Evolutionary conservation across 257 asterid species (phyloP).

Genomic region (Solanum neorickii): DNA sequence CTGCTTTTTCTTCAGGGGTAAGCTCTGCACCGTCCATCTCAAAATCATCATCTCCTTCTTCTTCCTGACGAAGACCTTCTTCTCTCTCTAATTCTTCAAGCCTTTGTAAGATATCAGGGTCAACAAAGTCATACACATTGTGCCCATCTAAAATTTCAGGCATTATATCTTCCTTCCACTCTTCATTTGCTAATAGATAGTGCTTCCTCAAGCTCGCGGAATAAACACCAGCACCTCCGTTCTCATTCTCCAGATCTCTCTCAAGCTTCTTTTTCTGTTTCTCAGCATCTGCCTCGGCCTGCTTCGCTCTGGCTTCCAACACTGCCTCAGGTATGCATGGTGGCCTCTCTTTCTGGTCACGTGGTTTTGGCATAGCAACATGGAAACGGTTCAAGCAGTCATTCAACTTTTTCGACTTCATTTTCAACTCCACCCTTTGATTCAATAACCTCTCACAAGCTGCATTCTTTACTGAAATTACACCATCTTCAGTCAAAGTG

Average conservation of each 20-base stretch:
- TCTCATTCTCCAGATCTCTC: slow-evolving; percentile 83
- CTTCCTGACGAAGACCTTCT: slow-evolving; percentile 73
- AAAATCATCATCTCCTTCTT: slow-evolving; percentile 52
- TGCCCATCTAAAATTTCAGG: slow-evolving; percentile 94
- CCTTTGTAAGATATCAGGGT: slow-evolving; percentile 79
- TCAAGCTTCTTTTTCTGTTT: slow-evolving; percentile 67
- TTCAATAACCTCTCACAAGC: slow-evolving; percentile 87
- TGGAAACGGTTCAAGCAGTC: slow-evolving; percentile 90
- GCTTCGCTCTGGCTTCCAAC: slow-evolving; percentile 61
- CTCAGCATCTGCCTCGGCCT: slow-evolving; percentile 43
- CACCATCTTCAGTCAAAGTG: slow-evolving; percentile 88
- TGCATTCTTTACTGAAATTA: slow-evolving; percentile 75
- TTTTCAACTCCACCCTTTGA: slow-evolving; percentile 85
- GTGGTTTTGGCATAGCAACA: slow-evolving; percentile 85
- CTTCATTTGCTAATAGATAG: slow-evolving; percentile 67
- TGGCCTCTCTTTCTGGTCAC: slow-evolving; percentile 83
- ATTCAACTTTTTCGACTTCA: slow-evolving; percentile 80
- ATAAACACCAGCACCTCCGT: slow-evolving; percentile 99
- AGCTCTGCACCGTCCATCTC: slow-evolving; percentile 89
- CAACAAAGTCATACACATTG: slow-evolving; percentile 81
- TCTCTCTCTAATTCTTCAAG: slow-evolving; percentile 88
- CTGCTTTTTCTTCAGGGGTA: slow-evolving; percentile 58
- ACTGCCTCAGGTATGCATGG: slow-evolving; percentile 76
- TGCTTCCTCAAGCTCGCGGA: slow-evolving; percentile 89
- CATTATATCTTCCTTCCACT: slow-evolving; percentile 83